These are phyloP conservation scores for Trichoderma hamatum DNA, from an alignment of 2,329 filamentous ascomycete genomes.

Conservation along the genomic window DNA sequence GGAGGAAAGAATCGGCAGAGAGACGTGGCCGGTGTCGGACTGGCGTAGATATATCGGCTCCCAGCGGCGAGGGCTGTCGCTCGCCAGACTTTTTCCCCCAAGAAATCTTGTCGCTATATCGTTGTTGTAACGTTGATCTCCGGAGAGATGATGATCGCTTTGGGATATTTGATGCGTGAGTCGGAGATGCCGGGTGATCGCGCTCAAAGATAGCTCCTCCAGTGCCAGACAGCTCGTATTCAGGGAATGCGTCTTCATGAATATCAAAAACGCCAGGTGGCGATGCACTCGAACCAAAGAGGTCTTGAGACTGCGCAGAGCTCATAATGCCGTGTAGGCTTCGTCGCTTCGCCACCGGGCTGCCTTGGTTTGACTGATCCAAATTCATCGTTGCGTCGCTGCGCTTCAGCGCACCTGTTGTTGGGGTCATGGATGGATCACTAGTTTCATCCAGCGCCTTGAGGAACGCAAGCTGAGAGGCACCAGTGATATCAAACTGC, in stretches of 20 bases:
- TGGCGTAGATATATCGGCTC: slow-evolving; percentile 60
- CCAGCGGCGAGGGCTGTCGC: slow-evolving; percentile 55
- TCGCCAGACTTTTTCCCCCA: slow-evolving; percentile 64
- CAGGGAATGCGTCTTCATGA: slow-evolving; percentile 51
- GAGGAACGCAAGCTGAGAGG: slow-evolving; percentile 54
- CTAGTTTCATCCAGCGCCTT: slow-evolving; percentile 54
- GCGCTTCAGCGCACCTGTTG: slow-evolving; percentile 83
- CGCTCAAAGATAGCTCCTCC: slow-evolving; percentile 38
- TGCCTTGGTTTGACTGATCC: slow-evolving; percentile 76
- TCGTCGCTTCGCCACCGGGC: slow-evolving; percentile 86
- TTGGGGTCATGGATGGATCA: slow-evolving; percentile 37
- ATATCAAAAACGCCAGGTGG: slow-evolving; percentile 54
- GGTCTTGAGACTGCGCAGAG: slow-evolving; percentile 58
- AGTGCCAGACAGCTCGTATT: slow-evolving; percentile 57
- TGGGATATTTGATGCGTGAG: slow-evolving; percentile 58
- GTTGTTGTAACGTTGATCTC: slow-evolving; percentile 85
- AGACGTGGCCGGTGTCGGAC: slow-evolving; percentile 69
- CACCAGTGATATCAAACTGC: slow-evolving; percentile 59
- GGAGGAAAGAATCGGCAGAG: slow-evolving; percentile 77
- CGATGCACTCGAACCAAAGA: slow-evolving; percentile 65
- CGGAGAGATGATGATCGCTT: slow-evolving; percentile 77
- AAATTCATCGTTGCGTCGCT: slow-evolving; percentile 88
- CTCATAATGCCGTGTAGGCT: slow-evolving; percentile 78
- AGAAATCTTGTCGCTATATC: slow-evolving; percentile 69
- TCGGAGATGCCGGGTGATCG: slow-evolving; percentile 50